phyloP scores from a whole-genome alignment of 1,139 yeast genomes.

The Blastobotrys persicus region DNA sequence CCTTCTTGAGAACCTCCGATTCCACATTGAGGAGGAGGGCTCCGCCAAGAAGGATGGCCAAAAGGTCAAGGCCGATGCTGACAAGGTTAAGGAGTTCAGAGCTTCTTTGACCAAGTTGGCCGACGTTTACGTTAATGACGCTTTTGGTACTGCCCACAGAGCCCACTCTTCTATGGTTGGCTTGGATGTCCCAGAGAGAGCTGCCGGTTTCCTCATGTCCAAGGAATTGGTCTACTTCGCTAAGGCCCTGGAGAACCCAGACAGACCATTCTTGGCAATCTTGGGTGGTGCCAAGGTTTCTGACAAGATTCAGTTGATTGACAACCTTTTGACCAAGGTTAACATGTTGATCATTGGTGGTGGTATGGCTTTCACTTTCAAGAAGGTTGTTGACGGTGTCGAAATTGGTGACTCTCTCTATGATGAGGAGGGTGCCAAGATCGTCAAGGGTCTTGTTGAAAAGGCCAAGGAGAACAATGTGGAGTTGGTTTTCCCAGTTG shows the following conservation, averaged over 20 bases:
- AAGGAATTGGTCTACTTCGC: conserved; percentile 96
- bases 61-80: conserved; percentile 85
- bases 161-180: conserved; percentile 99
- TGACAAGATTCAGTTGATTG: conserved; percentile 96
- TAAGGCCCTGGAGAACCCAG: conserved; percentile 95
- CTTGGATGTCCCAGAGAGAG: conserved; percentile 85
- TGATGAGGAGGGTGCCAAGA: conserved; percentile 91
- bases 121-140: conserved; percentile 94
- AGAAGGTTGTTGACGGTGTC: conserved; percentile 82
- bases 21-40: conserved; percentile 95
- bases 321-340: conserved; percentile 93
- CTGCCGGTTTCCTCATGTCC: conserved; percentile 95
- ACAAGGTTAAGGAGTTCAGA: conserved; percentile 82
- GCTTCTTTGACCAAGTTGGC: conserved; percentile 81
- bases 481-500: conserved; percentile 87
- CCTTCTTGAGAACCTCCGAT: conserved; percentile 92
- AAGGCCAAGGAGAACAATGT: conserved; percentile 95
- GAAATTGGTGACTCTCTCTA: conserved; percentile 82
- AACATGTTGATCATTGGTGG: conserved; percentile 92
- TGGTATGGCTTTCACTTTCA: conserved; percentile 99
- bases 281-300: conserved; percentile 98
- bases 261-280: conserved; percentile 94
- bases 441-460: conserved; percentile 81
- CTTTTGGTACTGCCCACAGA: conserved; percentile 98
- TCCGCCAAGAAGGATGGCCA: conserved; percentile 84